Evolutionary conservation across 192 early-diverging fungal species (phyloP), one percentile per base, ranked within the genome.

Genomic region (Dissophora globulifera): DNA sequence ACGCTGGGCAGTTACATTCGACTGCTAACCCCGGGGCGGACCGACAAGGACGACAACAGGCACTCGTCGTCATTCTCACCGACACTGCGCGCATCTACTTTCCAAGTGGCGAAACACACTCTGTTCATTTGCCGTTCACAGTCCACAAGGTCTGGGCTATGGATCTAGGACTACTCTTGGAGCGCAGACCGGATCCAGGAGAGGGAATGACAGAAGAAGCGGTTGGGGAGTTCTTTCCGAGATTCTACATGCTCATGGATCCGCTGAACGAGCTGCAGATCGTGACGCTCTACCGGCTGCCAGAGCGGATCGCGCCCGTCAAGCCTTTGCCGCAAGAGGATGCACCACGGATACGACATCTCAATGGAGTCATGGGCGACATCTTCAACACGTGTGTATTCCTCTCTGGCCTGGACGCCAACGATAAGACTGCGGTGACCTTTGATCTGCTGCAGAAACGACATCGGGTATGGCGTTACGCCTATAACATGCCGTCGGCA

Each of bases 111-210:
- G 64, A 82, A 13, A 49, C 69, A 10, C 52, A 74, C 17, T 54
- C 64, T 26, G 65, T 81, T 13, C 50, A 62, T 47, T 11, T 86
- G 16, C 86, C 84, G 0, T 83, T 82, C 43, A 32, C 23, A 3
- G 61, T 84, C 2, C 54, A 81, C 22, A 58, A 49, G 6, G 81
- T 79, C 5, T 86, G 82, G 82, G 76, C 86, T 2, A 67, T 87
- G 52, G 62, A 79, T 42, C 22, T 68, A 16, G 86, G 86, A 13
- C 29, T 87, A 10, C 49, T 87, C 30, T 22, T 87, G 30, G 58
- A 84, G 43, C 61, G 74, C 8, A 56, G 46, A 20, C 27, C 45
- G 1, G 78, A 75, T 19, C 64, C 65, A 20, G 53, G 51, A 17
- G 59, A 50, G 12, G 58, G 50, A 32, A 4, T 60, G 4, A 20